Evolutionary conservation across 2,329 filamentous ascomycete genomes (phyloP), one percentile per base, ranked within the genome.

Genomic region (Colletotrichum brevisporum): DNA sequence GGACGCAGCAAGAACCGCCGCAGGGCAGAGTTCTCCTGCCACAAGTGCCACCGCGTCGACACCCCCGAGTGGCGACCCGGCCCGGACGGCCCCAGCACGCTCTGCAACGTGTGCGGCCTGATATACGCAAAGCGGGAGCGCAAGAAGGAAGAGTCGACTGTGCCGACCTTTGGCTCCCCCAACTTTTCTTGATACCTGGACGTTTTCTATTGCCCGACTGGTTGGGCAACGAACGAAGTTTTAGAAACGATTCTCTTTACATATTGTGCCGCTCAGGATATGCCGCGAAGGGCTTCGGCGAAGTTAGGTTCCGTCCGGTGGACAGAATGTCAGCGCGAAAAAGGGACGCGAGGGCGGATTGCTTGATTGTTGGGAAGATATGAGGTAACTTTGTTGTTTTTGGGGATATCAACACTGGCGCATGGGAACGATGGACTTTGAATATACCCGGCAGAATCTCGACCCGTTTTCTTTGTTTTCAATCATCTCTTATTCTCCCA

Each of bases 21-120:
- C 9, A 60, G 56, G 43, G 45, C 61, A 26, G 62, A 69, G 13
- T 70, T 88, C 21, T 68, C 62, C 1, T 77, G 75, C 51, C 73
- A 73, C 60, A 71, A 70, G 75, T 93, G 91, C 79, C 91, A 92
- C 76, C 87, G 91, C 74, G 89, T 90, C 50, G 90, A 93, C 77
- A 93, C 91, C n/a, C 91, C 91, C 21, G 90, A 93, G 83, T 93
- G 91, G 91, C 87, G 91, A 69, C 85, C 90, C 74, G 91, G 91
- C 39, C 91, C 91, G n/a, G 91, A 93, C 76, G 91, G 91, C 53
- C 91, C 90, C 51, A 85, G 91, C 70, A 93, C 91, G 6, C 81
- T 93, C 47, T 93, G 91, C 80, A 93, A 93, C 80, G 91, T 91
- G 9, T 93, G 91, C 75, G 91, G 91, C 48, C 81, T 93, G 72